Evolutionary conservation across 139 green algal genomes (phyloP).

Genomic region (Prasinococcaceae sp.): DNA sequence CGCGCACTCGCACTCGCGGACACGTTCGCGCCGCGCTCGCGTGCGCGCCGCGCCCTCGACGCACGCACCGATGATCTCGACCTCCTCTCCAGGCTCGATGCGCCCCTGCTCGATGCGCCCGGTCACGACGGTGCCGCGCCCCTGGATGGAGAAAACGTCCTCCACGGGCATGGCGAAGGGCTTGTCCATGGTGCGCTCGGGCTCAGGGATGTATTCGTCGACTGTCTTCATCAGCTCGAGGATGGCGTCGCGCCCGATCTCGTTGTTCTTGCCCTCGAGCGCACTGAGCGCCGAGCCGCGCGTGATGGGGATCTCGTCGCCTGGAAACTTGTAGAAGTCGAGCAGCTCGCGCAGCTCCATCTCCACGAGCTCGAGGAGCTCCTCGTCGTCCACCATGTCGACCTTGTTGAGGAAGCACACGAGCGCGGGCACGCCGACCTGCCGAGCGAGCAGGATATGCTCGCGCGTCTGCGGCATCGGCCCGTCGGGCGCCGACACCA

Average conservation of each 20-base stretch:
- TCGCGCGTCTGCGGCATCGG: conserved; percentile 98
- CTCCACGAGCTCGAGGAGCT: conserved; percentile 95
- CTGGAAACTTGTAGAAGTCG: conserved; percentile 91
- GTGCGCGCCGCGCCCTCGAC: no score
- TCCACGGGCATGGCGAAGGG: conserved; percentile 95
- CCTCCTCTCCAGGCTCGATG: conserved; percentile 77
- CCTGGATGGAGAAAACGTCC: conserved; percentile 91
- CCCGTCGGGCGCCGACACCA: conserved; percentile 88
- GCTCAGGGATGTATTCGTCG: conserved; percentile 67
- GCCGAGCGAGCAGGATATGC: conserved; percentile 83
- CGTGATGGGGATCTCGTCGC: conserved; percentile 84
- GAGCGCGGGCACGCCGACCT: conserved; percentile 90
- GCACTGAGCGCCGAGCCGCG: conserved; percentile 35
- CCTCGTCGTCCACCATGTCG: conserved; percentile 89
- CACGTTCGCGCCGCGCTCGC: no score
- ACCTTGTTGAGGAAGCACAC: conserved; percentile 98
- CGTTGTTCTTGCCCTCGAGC: conserved; percentile 69
- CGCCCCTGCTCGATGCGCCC: conserved; percentile 87
- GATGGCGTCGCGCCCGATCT: conserved; percentile 68
- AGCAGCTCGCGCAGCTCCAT: conserved; percentile 97
- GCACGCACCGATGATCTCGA: conserved; percentile 90
- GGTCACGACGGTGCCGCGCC: conserved; percentile 86
- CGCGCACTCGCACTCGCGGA: no score
- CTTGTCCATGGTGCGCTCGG: conserved; percentile 75
- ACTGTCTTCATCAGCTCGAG: conserved; percentile 55